phyloP scores from a whole-genome alignment of 2,329 filamentous ascomycete species.

The Paecilomyces formosus region DNA sequence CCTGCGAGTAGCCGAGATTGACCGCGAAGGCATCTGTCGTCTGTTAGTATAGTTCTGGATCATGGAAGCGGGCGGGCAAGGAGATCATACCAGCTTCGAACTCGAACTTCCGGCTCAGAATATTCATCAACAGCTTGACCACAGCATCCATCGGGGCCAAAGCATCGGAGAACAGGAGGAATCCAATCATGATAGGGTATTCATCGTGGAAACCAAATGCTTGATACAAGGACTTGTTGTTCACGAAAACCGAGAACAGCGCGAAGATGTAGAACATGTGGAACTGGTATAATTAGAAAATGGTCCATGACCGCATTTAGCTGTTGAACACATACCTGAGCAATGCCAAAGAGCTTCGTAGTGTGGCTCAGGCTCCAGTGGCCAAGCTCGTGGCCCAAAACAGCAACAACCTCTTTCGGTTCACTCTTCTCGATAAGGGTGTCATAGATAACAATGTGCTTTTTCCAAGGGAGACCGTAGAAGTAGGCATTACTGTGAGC shows the following conservation, averaged over 20 bases:
- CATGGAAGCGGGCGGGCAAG: not conserved
- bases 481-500: slow-evolving; percentile 92
- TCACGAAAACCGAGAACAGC: slow-evolving; percentile 94
- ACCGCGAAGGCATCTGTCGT: slow-evolving; percentile 71
- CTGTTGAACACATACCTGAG: slow-evolving; percentile 53
- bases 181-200: slow-evolving; percentile 90
- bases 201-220: slow-evolving; percentile 82
- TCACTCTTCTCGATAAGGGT: slow-evolving; percentile 94
- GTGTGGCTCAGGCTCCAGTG: slow-evolving; percentile 98
- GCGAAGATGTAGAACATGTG: slow-evolving; percentile 97
- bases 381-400: slow-evolving; percentile 89
- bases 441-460: slow-evolving; percentile 99
- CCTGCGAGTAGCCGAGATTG: slow-evolving; percentile 70
- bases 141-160: slow-evolving; percentile 89
- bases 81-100: slow-evolving; percentile 69
- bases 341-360: slow-evolving; percentile 80
- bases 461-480: slow-evolving; percentile 97
- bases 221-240: slow-evolving; percentile 84
- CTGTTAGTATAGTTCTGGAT: slow-evolving; percentile 13
- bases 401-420: slow-evolving; percentile 85
- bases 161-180: slow-evolving; percentile 96
- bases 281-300: slow-evolving; percentile 46
- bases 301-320: slow-evolving; percentile 1
- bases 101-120: slow-evolving; percentile 88
- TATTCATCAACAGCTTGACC: slow-evolving; percentile 92